These are phyloP conservation scores for Juglanconis juglandina DNA, from an alignment of 2,329 filamentous ascomycete genomes.

Conservation along the genomic window DNA sequence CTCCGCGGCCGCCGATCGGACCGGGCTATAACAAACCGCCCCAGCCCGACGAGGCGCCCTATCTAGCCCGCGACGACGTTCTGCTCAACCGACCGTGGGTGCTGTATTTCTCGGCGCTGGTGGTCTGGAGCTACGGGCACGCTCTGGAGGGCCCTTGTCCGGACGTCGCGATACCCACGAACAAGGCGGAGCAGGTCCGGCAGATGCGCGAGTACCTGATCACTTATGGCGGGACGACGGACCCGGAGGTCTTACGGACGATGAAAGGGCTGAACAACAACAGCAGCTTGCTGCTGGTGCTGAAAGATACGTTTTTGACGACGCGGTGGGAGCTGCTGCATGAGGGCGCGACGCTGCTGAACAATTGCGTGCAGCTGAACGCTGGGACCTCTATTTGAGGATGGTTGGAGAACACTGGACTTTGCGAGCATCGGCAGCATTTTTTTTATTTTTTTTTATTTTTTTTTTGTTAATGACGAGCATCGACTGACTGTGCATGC, in stretches of 20 bases:
- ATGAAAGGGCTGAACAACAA: slow-evolving; percentile 78
- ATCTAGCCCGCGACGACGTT: slow-evolving; percentile 83
- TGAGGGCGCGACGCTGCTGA: slow-evolving; percentile 77
- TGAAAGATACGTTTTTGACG: slow-evolving; percentile 76
- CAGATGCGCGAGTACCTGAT: slow-evolving; percentile 79
- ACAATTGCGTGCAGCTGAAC: slow-evolving; percentile 70
- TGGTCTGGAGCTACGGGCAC: slow-evolving; percentile 94
- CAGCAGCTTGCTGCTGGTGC: slow-evolving; percentile 73
- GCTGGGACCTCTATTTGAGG: slow-evolving; percentile 32
- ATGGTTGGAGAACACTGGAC: neutral
- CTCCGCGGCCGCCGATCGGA: slow-evolving; percentile 31
- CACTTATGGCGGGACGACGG: slow-evolving; percentile 66
- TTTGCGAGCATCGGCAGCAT: neutral
- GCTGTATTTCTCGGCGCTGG: slow-evolving; percentile 84
- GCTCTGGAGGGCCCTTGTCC: slow-evolving; percentile 78
- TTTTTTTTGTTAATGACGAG: neutral
- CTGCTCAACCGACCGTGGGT: slow-evolving; percentile 93
- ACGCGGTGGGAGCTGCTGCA: slow-evolving; percentile 90
- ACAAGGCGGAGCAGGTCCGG: slow-evolving; percentile 61
- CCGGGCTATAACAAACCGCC: slow-evolving; percentile 28
- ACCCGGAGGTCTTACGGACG: slow-evolving; percentile 72
- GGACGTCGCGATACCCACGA: slow-evolving; percentile 48
- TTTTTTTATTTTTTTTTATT: neutral
- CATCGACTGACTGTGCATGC: neutral
- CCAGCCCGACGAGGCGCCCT: slow-evolving; percentile 43